Base-by-base conservation (phyloP, 495 filamentous ascomycete species). In the Peziza echinospora region DNA sequence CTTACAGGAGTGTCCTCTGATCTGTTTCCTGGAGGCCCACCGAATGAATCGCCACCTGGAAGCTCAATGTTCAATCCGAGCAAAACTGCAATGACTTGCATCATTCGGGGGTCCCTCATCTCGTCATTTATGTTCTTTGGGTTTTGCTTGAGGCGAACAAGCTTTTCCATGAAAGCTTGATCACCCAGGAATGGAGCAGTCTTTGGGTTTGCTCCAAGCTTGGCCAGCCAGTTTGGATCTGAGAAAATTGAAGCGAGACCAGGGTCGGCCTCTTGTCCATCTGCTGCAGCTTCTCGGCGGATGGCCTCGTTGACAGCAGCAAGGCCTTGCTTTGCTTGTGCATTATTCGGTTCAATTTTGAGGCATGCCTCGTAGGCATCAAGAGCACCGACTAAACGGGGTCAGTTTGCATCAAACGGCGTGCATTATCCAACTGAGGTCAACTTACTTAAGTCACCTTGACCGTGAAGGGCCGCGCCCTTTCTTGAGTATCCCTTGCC, bases 41-140 rank as follows among this genome's bases (percentile, higher is more conserved):
- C n/a, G n/a, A n/a, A n/a, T n/a, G n/a, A n/a, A n/a, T n/a, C 67
- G 21, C 71, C 67, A 41, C 64, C 72, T 34, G 73, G 76, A 64
- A 93, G 82, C 50, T 76, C 75, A 83, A 94, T 91, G 57, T 96
- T 87, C 47, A 96, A 78, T 22, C 91, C 89, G 65, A 97, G 69
- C 47, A 94, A 61, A 25, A 93, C 89, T 53, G 85, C 84, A 64
- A 97, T 76, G 17, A 96, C 89, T 63, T 91, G 81, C 55, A 97
- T 69, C 68, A 97, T 83, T 30, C 91, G 70, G 4, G 84, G 91
- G 61, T 97, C 89, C 48, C 76, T 67, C 59, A 97, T 78, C 52
- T 89, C 74, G 39, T 75, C 71, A 30, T 84, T 80, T 39, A 84
- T 73, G 43, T 71, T 76, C 53, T 76, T 76, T 9, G 87, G 86